Conservation (phyloP, 2,329 filamentous ascomycete genomes). For the Bretziella fagacearum region DNA sequence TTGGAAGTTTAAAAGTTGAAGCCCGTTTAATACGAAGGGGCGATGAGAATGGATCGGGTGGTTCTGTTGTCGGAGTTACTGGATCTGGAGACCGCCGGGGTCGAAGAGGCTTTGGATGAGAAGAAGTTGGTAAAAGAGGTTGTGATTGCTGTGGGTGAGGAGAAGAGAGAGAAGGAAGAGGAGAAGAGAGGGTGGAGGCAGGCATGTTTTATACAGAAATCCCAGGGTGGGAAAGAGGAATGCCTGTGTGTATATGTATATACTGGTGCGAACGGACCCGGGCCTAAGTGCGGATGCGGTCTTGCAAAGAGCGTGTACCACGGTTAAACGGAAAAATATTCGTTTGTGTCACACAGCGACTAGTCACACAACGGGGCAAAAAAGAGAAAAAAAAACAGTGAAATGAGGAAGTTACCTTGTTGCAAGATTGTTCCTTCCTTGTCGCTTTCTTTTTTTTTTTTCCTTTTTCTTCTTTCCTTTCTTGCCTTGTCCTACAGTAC, state of each 20-base stretch:
- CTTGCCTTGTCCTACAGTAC: too few species aligned
- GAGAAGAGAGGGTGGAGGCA: conserved; percentile 3
- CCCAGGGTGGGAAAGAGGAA: neutral
- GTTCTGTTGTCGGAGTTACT: neutral
- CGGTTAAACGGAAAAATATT: too few species aligned
- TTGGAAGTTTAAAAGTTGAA: conserved; percentile 16
- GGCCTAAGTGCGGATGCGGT: too few species aligned
- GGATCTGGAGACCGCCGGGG: conserved; percentile 8
- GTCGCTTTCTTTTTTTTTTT: too few species aligned
- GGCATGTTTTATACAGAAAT: conserved; percentile 11
- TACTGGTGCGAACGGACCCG: too few species aligned
- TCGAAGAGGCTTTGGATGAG: neutral
- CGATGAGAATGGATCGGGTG: neutral
- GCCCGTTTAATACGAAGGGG: conserved; percentile 14
- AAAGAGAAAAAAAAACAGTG: too few species aligned
- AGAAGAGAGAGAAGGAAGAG: neutral
- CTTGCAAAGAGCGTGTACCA: too few species aligned
- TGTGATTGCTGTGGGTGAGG: neutral
- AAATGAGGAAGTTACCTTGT: too few species aligned
- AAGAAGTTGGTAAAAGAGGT: conserved; percentile 1
- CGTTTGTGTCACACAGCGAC: too few species aligned
- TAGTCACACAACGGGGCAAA: too few species aligned
- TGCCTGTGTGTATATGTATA: neutral
- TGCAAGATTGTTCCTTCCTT: too few species aligned
- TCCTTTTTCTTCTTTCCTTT: too few species aligned